phyloP scores from a whole-genome alignment of 768 basidiomycete genomes.

The Tricholoma matsutake region DNA sequence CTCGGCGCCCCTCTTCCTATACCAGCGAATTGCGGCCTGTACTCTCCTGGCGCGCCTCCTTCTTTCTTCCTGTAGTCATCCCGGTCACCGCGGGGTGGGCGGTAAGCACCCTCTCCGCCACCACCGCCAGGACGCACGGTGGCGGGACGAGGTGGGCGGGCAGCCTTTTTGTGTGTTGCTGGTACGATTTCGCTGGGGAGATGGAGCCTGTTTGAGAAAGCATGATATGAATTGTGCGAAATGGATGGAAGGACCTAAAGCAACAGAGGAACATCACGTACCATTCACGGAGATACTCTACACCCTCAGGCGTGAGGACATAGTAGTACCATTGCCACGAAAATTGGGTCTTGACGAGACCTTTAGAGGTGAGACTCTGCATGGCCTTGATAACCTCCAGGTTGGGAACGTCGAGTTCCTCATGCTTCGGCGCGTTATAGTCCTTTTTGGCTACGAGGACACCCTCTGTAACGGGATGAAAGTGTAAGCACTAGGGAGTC shows the following conservation, averaged over 20 bases:
- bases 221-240: neutral
- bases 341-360: constrained; percentile 98
- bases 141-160: constrained; percentile 82
- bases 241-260: neutral
- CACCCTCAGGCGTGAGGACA: constrained; percentile 92
- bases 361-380: constrained; percentile 68
- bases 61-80: constrained; percentile 95
- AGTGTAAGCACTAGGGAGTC: neutral
- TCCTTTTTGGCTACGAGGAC: constrained; percentile 99
- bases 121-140: constrained; percentile 65
- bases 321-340: constrained; percentile 99
- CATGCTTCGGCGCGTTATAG: constrained; percentile 95
- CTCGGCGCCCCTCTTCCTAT: constrained; percentile 86
- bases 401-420: constrained; percentile 76
- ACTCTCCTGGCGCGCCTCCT: constrained; percentile 81
- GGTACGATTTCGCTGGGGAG: constrained; percentile 96
- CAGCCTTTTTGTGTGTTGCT: constrained; percentile 95
- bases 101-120: constrained; percentile 73
- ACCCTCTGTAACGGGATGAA: constrained; percentile 56
- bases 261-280: constrained; percentile 24
- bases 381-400: constrained; percentile 70
- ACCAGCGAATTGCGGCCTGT: constrained; percentile 83
- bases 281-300: constrained; percentile 95
- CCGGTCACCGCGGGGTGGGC: constrained; percentile 83
- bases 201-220: constrained; percentile 67